Evolutionary conservation across 164 flowering plant species (phyloP), one percentile per base, ranked within the genome.

Genomic region (Cinnamomum chago): DNA sequence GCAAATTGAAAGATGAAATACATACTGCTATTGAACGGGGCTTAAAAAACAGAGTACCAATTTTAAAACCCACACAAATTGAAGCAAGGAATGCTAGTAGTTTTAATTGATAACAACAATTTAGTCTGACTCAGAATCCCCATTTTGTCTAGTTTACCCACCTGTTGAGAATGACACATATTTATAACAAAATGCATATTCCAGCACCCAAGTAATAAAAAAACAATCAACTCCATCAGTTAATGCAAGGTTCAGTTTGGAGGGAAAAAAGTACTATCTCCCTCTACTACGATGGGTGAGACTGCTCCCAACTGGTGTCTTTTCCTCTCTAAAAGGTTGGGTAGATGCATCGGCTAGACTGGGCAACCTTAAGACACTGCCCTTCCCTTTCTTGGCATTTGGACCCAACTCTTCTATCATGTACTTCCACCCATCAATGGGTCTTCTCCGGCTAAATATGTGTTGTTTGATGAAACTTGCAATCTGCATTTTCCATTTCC

Each of bases 361-460:
- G 3, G 99, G 93, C 76, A 91, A 35, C 84, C 97, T 92, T 65
- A 92, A 70, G 24, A 84, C 93, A 70, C 94, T 91, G n/a, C 98
- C 97, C 76, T 92, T 92, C 25, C 97, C 97, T 84, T 78, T 92
- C 84, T 72, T 89, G 12, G 99, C 92, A 84, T 96, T 91, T 60
- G 99, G 99, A 25, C 99, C 98, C 51, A 96, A 73, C 81, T 83
- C 95, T 81, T 96, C 99, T 75, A 96, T 94, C 99, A 96, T 96
- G 88, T 94, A 92, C 62, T 89, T 94, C 99, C 99, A 96, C 47
- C 99, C 99, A 79, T 96, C 98, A 50, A 96, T 86, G 13, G 99
- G 97, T 81, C 98, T 84, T 81, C 97, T 85, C 74, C 97, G 85
- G 81, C 99, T 96, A 85, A 96, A 96, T 86, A 96, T 96, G 82